Evolutionary conservation across 495 filamentous ascomycete species (phyloP).

Genomic region (Opeltia flavorubescens): DNA sequence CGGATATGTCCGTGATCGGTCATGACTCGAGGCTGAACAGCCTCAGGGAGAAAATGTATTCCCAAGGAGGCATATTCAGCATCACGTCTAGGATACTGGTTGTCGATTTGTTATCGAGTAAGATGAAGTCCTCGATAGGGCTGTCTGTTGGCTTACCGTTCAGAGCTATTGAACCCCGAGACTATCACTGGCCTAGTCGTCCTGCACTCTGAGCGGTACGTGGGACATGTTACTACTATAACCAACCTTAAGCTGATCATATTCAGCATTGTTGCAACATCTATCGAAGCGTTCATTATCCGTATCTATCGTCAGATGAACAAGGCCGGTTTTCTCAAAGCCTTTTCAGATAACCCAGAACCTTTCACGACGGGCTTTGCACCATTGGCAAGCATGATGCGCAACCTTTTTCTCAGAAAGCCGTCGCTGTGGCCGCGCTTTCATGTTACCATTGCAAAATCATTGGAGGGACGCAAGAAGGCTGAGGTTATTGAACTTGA

Average conservation of each 20-base stretch:
- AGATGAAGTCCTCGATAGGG: not conserved
- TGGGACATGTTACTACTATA: not conserved
- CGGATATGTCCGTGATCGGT: not conserved
- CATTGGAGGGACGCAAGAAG: conserved; percentile 79
- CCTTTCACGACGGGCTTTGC: conserved; percentile 83
- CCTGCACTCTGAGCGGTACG: conserved; percentile 68
- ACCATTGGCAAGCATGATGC: conserved; percentile 79
- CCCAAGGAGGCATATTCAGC: conserved; percentile 81
- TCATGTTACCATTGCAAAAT: conserved; percentile 74
- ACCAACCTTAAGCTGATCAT: conserved; percentile 9
- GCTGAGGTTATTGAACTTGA: conserved; percentile 95
- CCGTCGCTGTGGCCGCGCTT: conserved; percentile 91
- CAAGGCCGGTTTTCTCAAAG: conserved; percentile 84
- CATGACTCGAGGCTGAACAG: not conserved
- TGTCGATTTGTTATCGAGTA: conserved; percentile 75
- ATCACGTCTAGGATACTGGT: conserved; percentile 92
- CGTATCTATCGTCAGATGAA: conserved; percentile 90
- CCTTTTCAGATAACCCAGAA: conserved; percentile 90
- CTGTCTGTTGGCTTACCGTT: conserved; percentile 11
- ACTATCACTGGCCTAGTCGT: conserved; percentile 80
- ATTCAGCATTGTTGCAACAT: conserved; percentile 62
- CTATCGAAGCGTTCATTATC: conserved; percentile 86
- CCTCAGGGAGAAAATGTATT: conserved; percentile 70
- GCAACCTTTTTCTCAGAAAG: conserved; percentile 81
- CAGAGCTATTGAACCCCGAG: conserved; percentile 59